phyloP scores from a whole-genome alignment of 2,329 filamentous ascomycete genomes.

The Berkeleyomyces rouxiae region DNA sequence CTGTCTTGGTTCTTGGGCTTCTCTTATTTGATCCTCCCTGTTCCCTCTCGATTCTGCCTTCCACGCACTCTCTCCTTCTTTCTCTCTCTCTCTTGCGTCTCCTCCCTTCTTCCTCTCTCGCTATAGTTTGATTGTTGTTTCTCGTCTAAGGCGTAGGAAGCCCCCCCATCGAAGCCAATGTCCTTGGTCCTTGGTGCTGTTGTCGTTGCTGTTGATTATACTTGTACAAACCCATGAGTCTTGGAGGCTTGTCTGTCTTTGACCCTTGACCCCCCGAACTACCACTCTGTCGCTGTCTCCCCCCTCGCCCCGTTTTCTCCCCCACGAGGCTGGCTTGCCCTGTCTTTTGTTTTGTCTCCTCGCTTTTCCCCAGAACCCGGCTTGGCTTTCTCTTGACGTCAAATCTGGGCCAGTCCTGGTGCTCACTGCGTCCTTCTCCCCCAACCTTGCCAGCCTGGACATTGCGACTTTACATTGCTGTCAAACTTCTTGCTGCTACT shows the following conservation, averaged over 20 bases:
- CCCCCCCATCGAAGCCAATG: too few relatives aligned
- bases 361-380: neutral
- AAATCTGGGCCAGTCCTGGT: neutral
- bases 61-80: neutral
- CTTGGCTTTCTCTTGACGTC: slow-evolving; percentile 1
- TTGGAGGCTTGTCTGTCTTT: neutral
- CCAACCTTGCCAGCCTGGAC: neutral
- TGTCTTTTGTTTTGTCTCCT: neutral
- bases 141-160: neutral
- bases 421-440: neutral
- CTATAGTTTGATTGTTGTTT: neutral
- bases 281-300: neutral
- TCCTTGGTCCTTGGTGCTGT: neutral
- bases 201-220: neutral
- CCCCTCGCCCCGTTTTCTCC: neutral
- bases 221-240: neutral
- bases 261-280: neutral
- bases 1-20: neutral
- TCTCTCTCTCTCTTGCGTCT: neutral
- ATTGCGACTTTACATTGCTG: too few relatives aligned
- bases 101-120: neutral
- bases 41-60: neutral
- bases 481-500: neutral
- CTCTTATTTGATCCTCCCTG: neutral
- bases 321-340: neutral